phyloP scores from a whole-genome alignment of 1,139 yeast species.

The Kazachstania sp. region DNA sequence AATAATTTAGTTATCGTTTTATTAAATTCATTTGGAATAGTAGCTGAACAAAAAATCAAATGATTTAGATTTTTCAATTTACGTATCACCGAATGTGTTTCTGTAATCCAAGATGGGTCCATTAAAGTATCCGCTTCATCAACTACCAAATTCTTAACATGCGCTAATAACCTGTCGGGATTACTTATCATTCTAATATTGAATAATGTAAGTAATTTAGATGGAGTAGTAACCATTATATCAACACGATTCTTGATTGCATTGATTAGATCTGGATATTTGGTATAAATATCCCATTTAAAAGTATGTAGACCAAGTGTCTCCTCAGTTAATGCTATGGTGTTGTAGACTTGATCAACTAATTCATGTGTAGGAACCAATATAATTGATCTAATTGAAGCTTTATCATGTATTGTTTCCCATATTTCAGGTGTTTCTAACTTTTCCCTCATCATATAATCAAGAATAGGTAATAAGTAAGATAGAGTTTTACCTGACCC shows the following conservation, averaged over 20 bases:
- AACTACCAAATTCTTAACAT: constrained; percentile 56
- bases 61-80: constrained; percentile 50
- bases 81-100: constrained; percentile 52
- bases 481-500: constrained; percentile 97
- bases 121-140: constrained; percentile 94
- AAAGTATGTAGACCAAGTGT: constrained; percentile 39
- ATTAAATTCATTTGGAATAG: constrained; percentile 74
- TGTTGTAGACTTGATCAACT: constrained; percentile 64
- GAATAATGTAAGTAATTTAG: constrained; percentile 43
- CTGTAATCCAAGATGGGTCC: constrained; percentile 72
- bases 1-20: constrained; percentile 51
- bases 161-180: constrained; percentile 41
- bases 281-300: constrained; percentile 50
- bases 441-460: constrained; percentile 55
- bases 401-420: constrained; percentile 31
- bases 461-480: constrained; percentile 66
- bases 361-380: constrained; percentile 85
- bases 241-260: constrained; percentile 53
- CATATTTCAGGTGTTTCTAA: constrained; percentile 31
- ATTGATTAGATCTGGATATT: constrained; percentile 43
- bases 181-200: constrained; percentile 39
- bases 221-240: constrained; percentile 78
- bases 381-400: constrained; percentile 58
- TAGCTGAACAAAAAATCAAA: constrained; percentile 77
- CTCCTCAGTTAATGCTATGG: constrained; percentile 38